Evolutionary conservation across 2,329 filamentous ascomycete genomes (phyloP).

Genomic region (Pseudogymnoascus sp.): DNA sequence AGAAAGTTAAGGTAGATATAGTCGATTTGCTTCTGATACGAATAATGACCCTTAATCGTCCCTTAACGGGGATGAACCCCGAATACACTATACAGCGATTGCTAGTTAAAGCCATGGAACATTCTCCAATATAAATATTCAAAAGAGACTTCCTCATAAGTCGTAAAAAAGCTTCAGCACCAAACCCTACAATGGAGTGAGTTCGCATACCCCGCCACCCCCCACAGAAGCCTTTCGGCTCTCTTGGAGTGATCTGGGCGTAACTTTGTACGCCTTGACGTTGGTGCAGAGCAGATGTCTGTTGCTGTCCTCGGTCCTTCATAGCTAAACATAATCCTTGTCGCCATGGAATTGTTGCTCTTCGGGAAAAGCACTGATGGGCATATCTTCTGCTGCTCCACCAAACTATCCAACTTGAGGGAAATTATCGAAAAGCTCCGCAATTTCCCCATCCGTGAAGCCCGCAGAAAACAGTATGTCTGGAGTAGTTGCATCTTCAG

Average conservation of each 20-base stretch:
- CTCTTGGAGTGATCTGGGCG: neutral
- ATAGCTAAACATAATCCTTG: neutral
- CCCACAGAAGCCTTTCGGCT: neutral
- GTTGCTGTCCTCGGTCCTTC: neutral
- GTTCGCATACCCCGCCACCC: neutral
- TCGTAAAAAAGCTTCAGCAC: neutral
- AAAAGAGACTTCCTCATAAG: neutral
- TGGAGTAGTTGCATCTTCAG: neutral
- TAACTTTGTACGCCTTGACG: neutral
- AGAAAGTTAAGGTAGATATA: neutral
- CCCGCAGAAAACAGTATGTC: neutral
- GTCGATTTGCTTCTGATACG: neutral
- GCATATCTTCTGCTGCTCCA: neutral
- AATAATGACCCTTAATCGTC: neutral
- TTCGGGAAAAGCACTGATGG: neutral
- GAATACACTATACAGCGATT: neutral
- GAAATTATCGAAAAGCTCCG: conserved; percentile 2
- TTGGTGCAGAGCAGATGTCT: neutral
- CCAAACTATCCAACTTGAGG: neutral
- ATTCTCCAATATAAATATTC: neutral
- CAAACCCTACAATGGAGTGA: neutral
- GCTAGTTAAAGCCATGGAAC: neutral
- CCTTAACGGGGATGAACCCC: neutral
- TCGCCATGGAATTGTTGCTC: neutral
- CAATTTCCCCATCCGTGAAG: conserved; percentile 1